Evolutionary conservation across 164 flowering plant species (phyloP), one percentile per base, ranked within the genome.

Genomic region (Macadamia tetraphylla): DNA sequence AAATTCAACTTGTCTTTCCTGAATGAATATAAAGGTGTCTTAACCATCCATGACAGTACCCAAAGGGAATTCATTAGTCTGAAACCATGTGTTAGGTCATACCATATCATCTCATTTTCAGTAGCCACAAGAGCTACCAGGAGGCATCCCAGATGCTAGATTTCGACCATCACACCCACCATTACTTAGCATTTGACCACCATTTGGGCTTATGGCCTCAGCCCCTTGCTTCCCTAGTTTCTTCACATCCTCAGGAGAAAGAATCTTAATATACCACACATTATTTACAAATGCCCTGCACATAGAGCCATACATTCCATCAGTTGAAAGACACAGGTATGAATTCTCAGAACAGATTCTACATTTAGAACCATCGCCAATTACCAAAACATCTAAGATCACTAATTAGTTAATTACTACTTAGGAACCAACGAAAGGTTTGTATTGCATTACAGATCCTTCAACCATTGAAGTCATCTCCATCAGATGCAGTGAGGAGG

Each of bases 231-330:
- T 83, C 15, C 88, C 92, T 75, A 92, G 72, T 66, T 83, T 77
- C 62, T 78, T 85, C 65, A 90, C 83, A 63, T 92, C 97, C 67
- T 84, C 84, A 0, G 96, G 92, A 3, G 94, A 88, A 44, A 90
- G 97, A 75, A 92, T 92, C 79, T 92, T 92, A 76, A 92, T 92
- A 65, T 79, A 87, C 94, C 92, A 85, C 61, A 92, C 96, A 68
- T 82, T 84, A 67, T 86, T 90, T 56, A 90, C 91, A 81, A 88
- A 90, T 70, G 83, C 80, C 88, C 94, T 88, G 89, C 80, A 73
- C 44, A 67, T 49, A 18, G 14, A n/a, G 43, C 31, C 63, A 60
- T 23, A 23, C 23, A 23, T 23, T 0, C 23, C 23, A 23, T 23
- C 23, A 23, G 23, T 23, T 23, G 43, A 42, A 12, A 59, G 51